These are phyloP conservation scores for Glycyrrhiza uralensis DNA, from an alignment of 306 rosid genomes.

Conservation along the genomic window DNA sequence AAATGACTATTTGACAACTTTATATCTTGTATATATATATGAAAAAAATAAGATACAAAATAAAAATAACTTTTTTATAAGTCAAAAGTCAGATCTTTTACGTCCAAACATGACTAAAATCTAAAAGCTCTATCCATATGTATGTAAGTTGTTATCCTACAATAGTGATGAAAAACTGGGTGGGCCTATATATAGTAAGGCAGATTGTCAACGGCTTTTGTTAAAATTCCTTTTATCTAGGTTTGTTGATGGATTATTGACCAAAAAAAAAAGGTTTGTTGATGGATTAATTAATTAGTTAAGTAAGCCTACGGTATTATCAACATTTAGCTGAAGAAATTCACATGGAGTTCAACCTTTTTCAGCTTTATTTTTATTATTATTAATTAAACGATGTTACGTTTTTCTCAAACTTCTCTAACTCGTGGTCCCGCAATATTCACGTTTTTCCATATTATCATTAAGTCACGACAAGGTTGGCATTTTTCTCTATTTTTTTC, in stretches of 20 bases:
- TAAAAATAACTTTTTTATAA: too few species aligned
- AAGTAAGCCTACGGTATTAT: neutral
- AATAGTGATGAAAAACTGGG: neutral
- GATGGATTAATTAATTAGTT: slow-evolving; percentile 10
- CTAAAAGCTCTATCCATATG: neutral
- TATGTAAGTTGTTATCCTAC: too few species aligned
- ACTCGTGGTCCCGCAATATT: slow-evolving; percentile 42
- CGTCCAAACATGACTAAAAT: too few species aligned
- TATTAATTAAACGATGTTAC: neutral
- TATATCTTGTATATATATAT: too few species aligned
- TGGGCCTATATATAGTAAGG: neutral
- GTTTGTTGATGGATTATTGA: too few species aligned
- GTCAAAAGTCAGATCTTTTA: too few species aligned
- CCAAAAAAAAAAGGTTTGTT: too few species aligned
- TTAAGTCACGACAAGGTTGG: slow-evolving; percentile 11
- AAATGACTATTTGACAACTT: too few species aligned
- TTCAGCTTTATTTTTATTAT: slow-evolving; percentile 52
- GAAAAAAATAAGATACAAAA: too few species aligned
- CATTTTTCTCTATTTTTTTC: neutral
- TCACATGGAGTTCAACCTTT: slow-evolving; percentile 42
- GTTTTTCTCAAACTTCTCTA: neutral
- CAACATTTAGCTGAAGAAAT: neutral
- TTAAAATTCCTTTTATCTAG: neutral
- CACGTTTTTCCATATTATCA: slow-evolving; percentile 9
- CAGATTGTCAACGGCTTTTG: slow-evolving; percentile 20